These are phyloP conservation scores for Pseudopithomyces chartarum DNA, from an alignment of 2,329 filamentous ascomycete genomes.

Conservation along the genomic window DNA sequence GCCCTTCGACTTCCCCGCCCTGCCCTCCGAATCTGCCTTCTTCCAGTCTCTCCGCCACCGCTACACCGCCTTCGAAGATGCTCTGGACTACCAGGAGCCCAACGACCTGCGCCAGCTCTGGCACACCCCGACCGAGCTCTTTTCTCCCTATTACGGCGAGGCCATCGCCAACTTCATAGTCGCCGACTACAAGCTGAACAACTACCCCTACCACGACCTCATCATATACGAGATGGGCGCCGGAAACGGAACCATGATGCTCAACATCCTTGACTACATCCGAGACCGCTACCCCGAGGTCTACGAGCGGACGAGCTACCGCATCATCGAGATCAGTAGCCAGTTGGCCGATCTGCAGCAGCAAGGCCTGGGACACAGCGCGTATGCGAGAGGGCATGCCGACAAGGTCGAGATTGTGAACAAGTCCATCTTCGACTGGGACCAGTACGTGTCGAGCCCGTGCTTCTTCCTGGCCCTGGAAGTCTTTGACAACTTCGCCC, in stretches of 20 bases:
- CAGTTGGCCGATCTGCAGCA: conserved; percentile 79
- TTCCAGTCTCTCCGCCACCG: conserved; percentile 74
- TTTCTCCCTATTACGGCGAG: conserved; percentile 95
- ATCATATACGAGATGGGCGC: conserved; percentile 99
- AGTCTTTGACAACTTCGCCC: conserved; percentile 97
- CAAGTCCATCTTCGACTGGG: conserved; percentile 93
- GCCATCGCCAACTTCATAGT: conserved; percentile 95
- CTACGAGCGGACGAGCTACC: conserved; percentile 90
- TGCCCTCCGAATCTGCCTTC: conserved; percentile 87
- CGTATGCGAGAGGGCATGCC: conserved; percentile 74
- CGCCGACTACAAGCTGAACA: conserved; percentile 91
- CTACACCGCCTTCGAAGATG: conserved; percentile 90
- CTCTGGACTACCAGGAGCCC: conserved; percentile 72
- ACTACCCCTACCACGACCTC: conserved; percentile 94
- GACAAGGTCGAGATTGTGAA: conserved; percentile 95
- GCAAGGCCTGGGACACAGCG: conserved; percentile 68
- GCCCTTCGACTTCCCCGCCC: conserved; percentile 82
- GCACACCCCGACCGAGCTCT: conserved; percentile 98
- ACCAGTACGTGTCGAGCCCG: conserved; percentile 81
- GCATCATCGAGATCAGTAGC: conserved; percentile 92
- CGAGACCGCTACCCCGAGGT: conserved; percentile 86
- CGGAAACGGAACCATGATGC: conserved; percentile 95
- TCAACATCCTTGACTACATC: conserved; percentile 97
- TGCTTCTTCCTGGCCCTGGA: conserved; percentile 98
- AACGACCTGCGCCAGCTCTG: conserved; percentile 87